Conservation (phyloP, 1,284 basidiomycete genomes). For the Leccinum ponderosum region DNA sequence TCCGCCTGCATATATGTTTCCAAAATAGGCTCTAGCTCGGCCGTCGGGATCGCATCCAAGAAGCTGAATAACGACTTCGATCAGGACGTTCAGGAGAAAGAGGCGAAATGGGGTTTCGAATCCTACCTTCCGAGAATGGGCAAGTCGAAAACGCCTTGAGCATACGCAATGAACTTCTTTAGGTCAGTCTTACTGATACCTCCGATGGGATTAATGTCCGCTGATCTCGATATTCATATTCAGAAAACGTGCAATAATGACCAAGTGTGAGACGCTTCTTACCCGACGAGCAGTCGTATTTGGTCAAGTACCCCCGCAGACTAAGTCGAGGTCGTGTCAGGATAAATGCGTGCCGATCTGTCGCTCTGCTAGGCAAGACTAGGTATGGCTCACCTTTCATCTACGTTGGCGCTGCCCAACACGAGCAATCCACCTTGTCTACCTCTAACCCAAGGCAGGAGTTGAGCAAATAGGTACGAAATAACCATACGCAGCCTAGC, state of each 20-base stretch:
- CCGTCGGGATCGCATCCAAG: slow-evolving; percentile 89
- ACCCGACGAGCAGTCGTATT: slow-evolving; percentile 94
- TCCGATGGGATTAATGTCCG: slow-evolving; percentile 98
- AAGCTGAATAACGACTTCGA: slow-evolving; percentile 58
- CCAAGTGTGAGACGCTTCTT: slow-evolving; percentile 10
- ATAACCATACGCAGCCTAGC: slow-evolving; percentile 94
- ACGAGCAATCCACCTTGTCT: slow-evolving; percentile 87
- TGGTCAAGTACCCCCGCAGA: slow-evolving; percentile 95
- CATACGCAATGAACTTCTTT: slow-evolving; percentile 93
- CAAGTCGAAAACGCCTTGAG: slow-evolving; percentile 76
- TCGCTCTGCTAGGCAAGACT: neutral
- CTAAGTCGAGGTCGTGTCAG: slow-evolving; percentile 39
- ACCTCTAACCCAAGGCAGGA: slow-evolving; percentile 92
- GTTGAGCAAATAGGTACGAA: slow-evolving; percentile 96
- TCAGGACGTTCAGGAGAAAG: neutral
- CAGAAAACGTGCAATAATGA: neutral
- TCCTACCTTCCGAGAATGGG: slow-evolving; percentile 78
- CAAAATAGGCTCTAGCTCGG: slow-evolving; percentile 95
- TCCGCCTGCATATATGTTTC: slow-evolving; percentile 94
- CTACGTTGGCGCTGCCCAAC: slow-evolving; percentile 96
- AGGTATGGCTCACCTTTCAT: slow-evolving; percentile 73
- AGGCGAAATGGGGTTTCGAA: neutral
- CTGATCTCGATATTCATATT: slow-evolving; percentile 39
- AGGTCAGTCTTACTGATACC: slow-evolving; percentile 98
- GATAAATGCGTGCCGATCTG: neutral